Evolutionary conservation across 2,329 filamentous ascomycete species (phyloP), one percentile per base, ranked within the genome.

Genomic region (Tolypocladium pustulatum): DNA sequence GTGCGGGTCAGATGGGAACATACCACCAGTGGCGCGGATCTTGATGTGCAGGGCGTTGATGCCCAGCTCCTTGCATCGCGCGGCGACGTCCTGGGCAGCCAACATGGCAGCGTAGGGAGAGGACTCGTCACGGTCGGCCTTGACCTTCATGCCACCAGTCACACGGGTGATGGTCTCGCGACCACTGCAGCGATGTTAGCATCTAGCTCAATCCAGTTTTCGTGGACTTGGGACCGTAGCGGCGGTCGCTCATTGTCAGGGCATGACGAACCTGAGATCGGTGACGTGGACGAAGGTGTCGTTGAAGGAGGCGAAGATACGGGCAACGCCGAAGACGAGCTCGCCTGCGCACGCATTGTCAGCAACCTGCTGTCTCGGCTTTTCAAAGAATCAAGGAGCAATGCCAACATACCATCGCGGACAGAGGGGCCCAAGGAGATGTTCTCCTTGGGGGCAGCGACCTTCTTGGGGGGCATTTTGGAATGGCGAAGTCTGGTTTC

Each of bases 101-200:
- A 99, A 92, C 94, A 99, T 99, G 81, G 94, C 94, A 74, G 94
- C 94, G 86, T 99, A 99, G 73, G 94, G 94, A 69, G 94, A 97
- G 73, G 93, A 97, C 85, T 99, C 94, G 83, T 99, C 94, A 86
- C 94, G 93, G 76, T 99, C 92, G 80, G 92, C 92, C 89, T 99
- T 99, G 87, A 99, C 94, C 87, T 99, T 99, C 94, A 99, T 99
- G 76, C 95, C 95, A 83, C 95, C 94, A 73, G 95, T 99, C 71
- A 99, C 93, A 90, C 94, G 92, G 87, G 87, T 90, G 84, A 99
- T 97, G 82, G 95, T 99, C 89, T 99, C 94, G 81, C 94, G 94
- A 82, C 94, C 94, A 82, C 90, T 95, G 83, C 77, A 84, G 12
- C 6, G 4, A 36, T 55, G 55, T 64, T 46, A 62, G 58, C 55